Conservation (phyloP, 345 rosid genomes). For the Hypericum androsaemum region DNA sequence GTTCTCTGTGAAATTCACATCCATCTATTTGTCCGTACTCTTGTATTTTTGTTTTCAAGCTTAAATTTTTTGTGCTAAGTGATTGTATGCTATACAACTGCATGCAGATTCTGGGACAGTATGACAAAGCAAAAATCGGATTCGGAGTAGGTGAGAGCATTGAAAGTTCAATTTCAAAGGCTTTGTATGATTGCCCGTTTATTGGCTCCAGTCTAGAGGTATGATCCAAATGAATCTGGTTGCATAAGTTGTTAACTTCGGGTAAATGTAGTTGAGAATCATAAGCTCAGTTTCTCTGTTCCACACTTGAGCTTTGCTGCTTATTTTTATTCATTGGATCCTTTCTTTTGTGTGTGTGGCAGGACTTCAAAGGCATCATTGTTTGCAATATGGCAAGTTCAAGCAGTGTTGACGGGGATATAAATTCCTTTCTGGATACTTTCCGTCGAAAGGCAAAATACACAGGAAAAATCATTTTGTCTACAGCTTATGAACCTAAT, state of each 20-base stretch:
- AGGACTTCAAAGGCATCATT: slow-evolving; percentile 52
- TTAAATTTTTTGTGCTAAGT: slow-evolving; percentile 5
- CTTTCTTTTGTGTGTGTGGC: slow-evolving; percentile 11
- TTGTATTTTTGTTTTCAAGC: background rate
- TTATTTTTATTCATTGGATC: background rate
- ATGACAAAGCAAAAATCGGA: slow-evolving; percentile 77
- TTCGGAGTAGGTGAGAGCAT: slow-evolving; percentile 72
- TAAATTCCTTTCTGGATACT: slow-evolving; percentile 36
- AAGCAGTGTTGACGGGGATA: slow-evolving; percentile 29
- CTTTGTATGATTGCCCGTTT: slow-evolving; percentile 77
- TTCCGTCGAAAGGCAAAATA: slow-evolving; percentile 57
- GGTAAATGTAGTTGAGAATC: background rate
- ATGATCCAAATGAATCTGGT: slow-evolving; percentile 11
- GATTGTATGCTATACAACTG: slow-evolving; percentile 11
- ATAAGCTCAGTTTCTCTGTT: background rate
- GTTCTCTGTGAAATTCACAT: background rate
- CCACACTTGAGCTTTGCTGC: background rate
- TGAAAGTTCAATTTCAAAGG: slow-evolving; percentile 49
- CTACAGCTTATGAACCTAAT: slow-evolving; percentile 49
- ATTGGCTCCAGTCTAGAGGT: slow-evolving; percentile 66
- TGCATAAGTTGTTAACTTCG: background rate
- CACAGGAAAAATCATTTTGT: slow-evolving; percentile 47
- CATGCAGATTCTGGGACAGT: slow-evolving; percentile 52
- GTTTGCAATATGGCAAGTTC: slow-evolving; percentile 65
- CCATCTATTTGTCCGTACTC: background rate